These are phyloP conservation scores for Dendrocalamus sinicus DNA, from an alignment of 176 grass and related monocot genomes.

Conservation along the genomic window DNA sequence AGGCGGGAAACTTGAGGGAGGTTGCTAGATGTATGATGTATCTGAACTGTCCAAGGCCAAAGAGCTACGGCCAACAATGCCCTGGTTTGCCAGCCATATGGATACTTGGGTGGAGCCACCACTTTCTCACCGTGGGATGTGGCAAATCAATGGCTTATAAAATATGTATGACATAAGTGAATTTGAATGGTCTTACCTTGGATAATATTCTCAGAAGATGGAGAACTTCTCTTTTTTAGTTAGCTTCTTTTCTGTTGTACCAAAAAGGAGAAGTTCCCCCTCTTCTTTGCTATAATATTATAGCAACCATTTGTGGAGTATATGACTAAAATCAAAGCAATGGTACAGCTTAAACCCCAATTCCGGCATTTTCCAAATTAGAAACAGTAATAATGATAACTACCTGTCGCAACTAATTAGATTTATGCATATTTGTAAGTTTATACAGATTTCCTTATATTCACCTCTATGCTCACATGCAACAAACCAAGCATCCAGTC, in stretches of 20 bases:
- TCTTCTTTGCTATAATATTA: neutral
- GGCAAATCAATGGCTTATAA: neutral
- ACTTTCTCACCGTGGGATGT: neutral
- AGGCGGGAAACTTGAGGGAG: neutral
- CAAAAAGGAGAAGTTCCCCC: neutral
- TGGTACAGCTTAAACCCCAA: neutral
- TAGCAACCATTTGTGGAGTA: neutral
- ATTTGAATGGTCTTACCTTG: neutral
- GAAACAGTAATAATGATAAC: neutral
- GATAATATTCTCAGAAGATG: neutral
- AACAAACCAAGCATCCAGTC: neutral
- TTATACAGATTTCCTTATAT: neutral
- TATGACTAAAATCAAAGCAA: neutral
- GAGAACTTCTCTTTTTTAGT: neutral
- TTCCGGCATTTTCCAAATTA: neutral
- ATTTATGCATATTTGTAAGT: neutral
- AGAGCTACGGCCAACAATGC: neutral
- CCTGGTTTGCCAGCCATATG: neutral
- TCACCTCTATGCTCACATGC: neutral
- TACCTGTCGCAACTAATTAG: slow-evolving; percentile 1
- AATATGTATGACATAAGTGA: neutral
- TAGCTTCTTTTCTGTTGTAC: too few species aligned
- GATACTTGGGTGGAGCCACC: neutral
- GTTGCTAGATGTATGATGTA: neutral
- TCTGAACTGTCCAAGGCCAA: neutral